Conservation (phyloP, 495 filamentous ascomycete genomes). For the Bathelium albidoporum region DNA sequence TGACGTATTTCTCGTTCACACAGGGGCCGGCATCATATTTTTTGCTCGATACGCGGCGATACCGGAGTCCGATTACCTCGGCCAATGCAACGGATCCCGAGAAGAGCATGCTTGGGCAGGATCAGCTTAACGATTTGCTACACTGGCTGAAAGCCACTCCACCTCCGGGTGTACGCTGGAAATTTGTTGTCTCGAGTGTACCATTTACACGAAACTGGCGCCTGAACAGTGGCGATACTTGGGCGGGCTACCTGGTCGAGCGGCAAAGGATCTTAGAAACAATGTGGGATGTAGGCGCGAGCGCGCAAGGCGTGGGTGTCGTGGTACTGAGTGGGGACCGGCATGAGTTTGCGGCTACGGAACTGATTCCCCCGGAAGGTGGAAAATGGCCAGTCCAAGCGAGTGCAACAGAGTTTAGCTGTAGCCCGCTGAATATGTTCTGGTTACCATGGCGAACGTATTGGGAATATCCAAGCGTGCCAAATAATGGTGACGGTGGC, state of each 20-base stretch:
- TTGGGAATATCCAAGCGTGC: constrained; percentile 18
- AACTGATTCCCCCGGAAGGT: constrained; percentile 60
- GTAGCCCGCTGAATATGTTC: constrained; percentile 81
- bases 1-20: constrained; percentile 76
- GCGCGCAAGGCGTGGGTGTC: constrained; percentile 57
- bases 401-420: constrained; percentile 73
- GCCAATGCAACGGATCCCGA: constrained; percentile 33
- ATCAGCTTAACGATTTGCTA: constrained; percentile 71
- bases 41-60: constrained; percentile 83
- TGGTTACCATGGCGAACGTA: constrained; percentile 83
- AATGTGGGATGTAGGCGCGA: constrained; percentile 71
- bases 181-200: constrained; percentile 75
- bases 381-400: constrained; percentile 43
- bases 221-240: constrained; percentile 73
- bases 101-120: constrained; percentile 78
- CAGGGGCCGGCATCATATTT: constrained; percentile 91
- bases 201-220: constrained; percentile 98
- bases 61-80: constrained; percentile 54
- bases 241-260: constrained; percentile 80
- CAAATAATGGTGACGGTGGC: not conserved
- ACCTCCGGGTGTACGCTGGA: constrained; percentile 75
- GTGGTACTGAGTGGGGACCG: constrained; percentile 81
- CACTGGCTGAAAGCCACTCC: constrained; percentile 60
- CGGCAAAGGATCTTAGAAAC: constrained; percentile 69
- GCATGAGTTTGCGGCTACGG: constrained; percentile 90